Evolutionary conservation across 139 green algal genomes (phyloP), one percentile per base, ranked within the genome.

Genomic region (Chlamydomonas schloesseri): DNA sequence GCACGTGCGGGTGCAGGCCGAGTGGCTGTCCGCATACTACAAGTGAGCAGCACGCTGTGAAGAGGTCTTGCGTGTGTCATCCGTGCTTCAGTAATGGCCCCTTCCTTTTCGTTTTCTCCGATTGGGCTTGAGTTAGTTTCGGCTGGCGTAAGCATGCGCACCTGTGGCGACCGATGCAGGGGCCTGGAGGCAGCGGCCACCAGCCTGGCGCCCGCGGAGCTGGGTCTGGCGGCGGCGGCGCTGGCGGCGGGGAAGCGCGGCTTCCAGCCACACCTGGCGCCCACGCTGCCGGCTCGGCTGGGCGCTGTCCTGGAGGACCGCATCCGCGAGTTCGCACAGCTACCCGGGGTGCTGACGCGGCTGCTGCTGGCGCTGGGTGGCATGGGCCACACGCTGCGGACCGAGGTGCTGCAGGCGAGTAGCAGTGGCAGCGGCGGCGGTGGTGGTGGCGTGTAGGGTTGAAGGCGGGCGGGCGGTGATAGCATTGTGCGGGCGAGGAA

Each of bases 341-440:
- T 23, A 74, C 62, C 62, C 62, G 42, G 33, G 13, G 36, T 84
- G 21, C 42, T 64, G 64, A 29, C 21, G 37, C 42, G 42, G 42
- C 58, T 83, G 76, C 62, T 83, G 60, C 3, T 3, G 8, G 78
- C 64, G 8, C 24, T 84, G 21, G 64, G 64, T 0, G 29, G 6
- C 20, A 84, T 84, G 78, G 78, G 78, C 29, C 78, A 84, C 64
- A 11, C 23, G 46, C 62, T 84, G n/a, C 78, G 78, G 26, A 84
- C 78, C 2, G 64, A 74, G 42, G 78, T 84, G 64, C 65, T 84
- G 64, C 64, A 84, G 78, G 64, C 46, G 21, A 24, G 20, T 24
- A 15, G 15, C 13, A 15, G 60, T 17, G 76, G 76, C 46, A 37
- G 37, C 14, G 76, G 37, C n/a, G 28, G 1, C 74, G 77, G 62